These are phyloP conservation scores for Salvia sclarea DNA, from an alignment of 305 asterid genomes.

Conservation along the genomic window DNA sequence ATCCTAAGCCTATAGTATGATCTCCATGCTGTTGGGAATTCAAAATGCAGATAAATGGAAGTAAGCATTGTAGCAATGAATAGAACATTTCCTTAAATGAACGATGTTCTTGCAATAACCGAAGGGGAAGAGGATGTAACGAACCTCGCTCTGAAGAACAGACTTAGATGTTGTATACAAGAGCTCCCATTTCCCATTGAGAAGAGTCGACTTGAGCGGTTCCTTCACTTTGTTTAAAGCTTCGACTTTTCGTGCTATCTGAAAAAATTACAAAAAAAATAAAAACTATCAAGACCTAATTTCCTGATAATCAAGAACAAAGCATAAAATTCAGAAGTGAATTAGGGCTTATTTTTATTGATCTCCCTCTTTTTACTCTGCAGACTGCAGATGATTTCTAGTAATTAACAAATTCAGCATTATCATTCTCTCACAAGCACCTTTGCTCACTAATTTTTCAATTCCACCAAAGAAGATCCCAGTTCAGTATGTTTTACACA, in stretches of 20 bases:
- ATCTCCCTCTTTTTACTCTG: neutral
- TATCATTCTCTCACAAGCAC: neutral
- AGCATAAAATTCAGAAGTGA: neutral
- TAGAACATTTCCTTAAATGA: neutral
- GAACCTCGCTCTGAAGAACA: constrained; percentile 52
- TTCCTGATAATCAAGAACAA: neutral
- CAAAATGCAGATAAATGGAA: too few species aligned
- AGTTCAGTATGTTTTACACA: neutral
- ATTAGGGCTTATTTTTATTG: neutral
- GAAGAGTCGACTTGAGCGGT: constrained; percentile 53
- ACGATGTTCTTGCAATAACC: too few species aligned
- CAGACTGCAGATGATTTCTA: neutral
- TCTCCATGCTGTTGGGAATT: too few species aligned
- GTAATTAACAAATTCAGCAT: neutral
- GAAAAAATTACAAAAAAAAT: constrained; percentile 2
- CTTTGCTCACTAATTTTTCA: neutral
- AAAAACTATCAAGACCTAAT: neutral
- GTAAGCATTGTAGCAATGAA: neutral
- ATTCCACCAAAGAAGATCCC: neutral
- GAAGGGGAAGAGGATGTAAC: constrained; percentile 13
- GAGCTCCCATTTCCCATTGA: constrained; percentile 75
- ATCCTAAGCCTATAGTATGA: too few species aligned
- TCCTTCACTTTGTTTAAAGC: constrained; percentile 54
- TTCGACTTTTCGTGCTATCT: constrained; percentile 63
- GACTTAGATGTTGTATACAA: constrained; percentile 63